Evolutionary conservation across 1,139 yeast genomes (phyloP).

Genomic region (Debaryomyces subglobosus): DNA sequence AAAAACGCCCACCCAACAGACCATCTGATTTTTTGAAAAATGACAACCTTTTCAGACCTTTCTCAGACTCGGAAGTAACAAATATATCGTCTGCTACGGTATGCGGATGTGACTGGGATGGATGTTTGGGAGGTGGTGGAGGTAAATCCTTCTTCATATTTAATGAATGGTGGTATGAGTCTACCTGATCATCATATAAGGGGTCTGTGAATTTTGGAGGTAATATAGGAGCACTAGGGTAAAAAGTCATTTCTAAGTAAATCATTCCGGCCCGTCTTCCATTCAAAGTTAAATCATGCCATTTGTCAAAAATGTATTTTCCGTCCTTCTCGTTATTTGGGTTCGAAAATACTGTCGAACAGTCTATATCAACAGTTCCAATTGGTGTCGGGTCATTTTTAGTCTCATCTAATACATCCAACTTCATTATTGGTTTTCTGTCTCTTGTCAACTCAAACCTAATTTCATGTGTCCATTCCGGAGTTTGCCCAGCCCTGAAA

Average conservation of each 20-base stretch:
- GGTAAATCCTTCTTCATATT: constrained; percentile 1
- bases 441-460: constrained; percentile 68
- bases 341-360: constrained; percentile 61
- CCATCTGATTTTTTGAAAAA: constrained; percentile 14
- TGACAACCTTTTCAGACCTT: constrained; percentile 18
- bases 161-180: neutral
- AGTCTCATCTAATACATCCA: constrained; percentile 85
- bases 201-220: constrained; percentile 42
- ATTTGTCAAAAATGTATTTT: constrained; percentile 72
- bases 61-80: constrained; percentile 23
- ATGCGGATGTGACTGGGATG: constrained; percentile 12
- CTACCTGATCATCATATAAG: neutral
- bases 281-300: constrained; percentile 74
- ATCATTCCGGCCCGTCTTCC: constrained; percentile 88
- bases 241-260: constrained; percentile 89
- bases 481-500: constrained; percentile 88
- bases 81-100: constrained; percentile 32
- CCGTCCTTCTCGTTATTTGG: constrained; percentile 58
- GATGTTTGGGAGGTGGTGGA: constrained; percentile 18
- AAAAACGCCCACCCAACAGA: neutral
- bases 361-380: constrained; percentile 79
- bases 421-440: constrained; percentile 61
- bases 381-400: constrained; percentile 85
- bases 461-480: constrained; percentile 80
- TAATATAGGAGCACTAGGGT: constrained; percentile 60